These are phyloP conservation scores for Neurospora sp. DNA, from an alignment of 495 filamentous ascomycete species.

Conservation along the genomic window DNA sequence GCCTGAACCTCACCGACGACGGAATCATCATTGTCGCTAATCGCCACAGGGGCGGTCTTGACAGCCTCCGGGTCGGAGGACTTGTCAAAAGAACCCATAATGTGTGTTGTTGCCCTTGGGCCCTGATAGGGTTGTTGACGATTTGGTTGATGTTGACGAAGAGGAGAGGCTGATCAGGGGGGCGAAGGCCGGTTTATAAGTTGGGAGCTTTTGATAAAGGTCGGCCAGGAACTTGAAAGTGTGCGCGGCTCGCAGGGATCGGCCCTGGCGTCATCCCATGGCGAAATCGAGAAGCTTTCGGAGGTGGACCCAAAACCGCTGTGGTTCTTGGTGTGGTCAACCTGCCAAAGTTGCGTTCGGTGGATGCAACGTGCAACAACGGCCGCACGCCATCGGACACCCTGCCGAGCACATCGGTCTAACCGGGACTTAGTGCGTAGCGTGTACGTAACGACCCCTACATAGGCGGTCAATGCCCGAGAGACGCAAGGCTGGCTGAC, in stretches of 20 bases:
- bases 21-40: conserved; percentile 2
- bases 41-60: background rate
- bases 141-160: background rate
- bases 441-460: background rate
- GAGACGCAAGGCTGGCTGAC: background rate
- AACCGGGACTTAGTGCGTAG: background rate
- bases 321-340: background rate
- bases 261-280: background rate
- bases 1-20: conserved; percentile 16
- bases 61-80: conserved; percentile 2
- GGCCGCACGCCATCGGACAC: background rate
- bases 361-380: background rate
- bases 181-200: conserved; percentile 2
- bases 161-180: background rate
- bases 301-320: background rate
- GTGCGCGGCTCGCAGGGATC: background rate
- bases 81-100: conserved; percentile 12
- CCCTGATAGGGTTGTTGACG: background rate
- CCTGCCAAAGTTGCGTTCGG: background rate
- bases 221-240: background rate
- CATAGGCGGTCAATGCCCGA: background rate
- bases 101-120: background rate
- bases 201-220: background rate
- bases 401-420: background rate
- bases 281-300: background rate